Base-by-base conservation (phyloP, 169 alveolate species). In the Plasmodium vivax region DNA sequence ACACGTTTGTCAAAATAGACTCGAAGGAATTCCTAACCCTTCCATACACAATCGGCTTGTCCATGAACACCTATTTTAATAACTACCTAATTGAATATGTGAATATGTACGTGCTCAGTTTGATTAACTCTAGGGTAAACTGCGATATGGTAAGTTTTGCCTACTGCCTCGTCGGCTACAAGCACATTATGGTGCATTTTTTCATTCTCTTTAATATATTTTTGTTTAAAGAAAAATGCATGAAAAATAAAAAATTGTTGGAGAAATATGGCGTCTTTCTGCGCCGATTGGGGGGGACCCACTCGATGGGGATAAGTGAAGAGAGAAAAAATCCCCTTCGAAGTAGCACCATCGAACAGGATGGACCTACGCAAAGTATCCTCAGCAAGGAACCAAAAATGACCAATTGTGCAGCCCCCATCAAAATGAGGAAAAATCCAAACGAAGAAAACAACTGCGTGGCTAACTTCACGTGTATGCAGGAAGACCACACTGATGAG, bases 21-120 rank as follows among this genome's bases (percentile, higher is more conserved):
- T 87, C 93, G 10, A 87, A 87, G 36, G 93, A 87, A 77, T 87
- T 87, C 68, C 85, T 87, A 54, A 87, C 82, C 71, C 23, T 87
- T 51, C 93, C 93, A 38, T 87, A 87, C 68, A 77, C 93, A 51
- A 87, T 87, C 34, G 93, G 93, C 5, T 1, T 75, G 2, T 75
- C 93, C n/a, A 87, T 87, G 93, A 87, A 87, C 14, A 87, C 51
- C 27, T 71, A 87, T 68, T 87, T 87, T 87, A 87, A 87, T 87
- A 87, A 87, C 72, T 87, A 87, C 43, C 71, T 87, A 54, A 87
- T 77, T 8, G 93, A 87, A 58, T 87, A 87, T 87, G 82, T 87
- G 56, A 87, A 87, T 87, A 77, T 87, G 2, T 87, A 87, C 45
- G 77, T 87, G 9, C 54, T 87, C 23, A 87, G 93, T 54, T 41